These are phyloP conservation scores for Coemansia sp. DNA, from an alignment of 192 early-diverging fungal genomes.

Conservation along the genomic window DNA sequence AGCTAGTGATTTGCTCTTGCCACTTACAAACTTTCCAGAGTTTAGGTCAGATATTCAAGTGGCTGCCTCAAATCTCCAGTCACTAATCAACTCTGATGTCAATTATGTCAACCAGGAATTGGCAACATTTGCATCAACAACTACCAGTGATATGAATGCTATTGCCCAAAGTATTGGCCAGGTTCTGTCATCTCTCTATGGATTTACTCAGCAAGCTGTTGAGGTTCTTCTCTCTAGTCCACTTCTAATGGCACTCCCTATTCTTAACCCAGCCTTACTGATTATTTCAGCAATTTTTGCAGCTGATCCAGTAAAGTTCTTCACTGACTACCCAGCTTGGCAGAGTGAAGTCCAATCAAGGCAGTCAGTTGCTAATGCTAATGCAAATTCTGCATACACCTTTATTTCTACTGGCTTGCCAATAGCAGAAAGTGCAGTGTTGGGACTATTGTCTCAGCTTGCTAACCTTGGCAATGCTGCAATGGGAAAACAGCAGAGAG, in stretches of 20 bases:
- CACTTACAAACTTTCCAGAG: slow-evolving; percentile 35
- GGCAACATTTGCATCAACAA: slow-evolving; percentile 14
- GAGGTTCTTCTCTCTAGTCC: slow-evolving; percentile 34
- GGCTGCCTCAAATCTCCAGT: slow-evolving; percentile 17
- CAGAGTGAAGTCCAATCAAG: slow-evolving; percentile 27
- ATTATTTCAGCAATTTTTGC: slow-evolving; percentile 7
- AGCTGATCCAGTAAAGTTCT: slow-evolving; percentile 26
- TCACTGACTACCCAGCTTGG: slow-evolving; percentile 33
- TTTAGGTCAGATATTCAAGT: slow-evolving; percentile 16
- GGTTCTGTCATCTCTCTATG: slow-evolving; percentile 26
- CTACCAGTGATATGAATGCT: slow-evolving; percentile 11
- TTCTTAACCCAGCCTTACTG: slow-evolving; percentile 25
- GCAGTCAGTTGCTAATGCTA: slow-evolving; percentile 12
- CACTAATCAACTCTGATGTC: slow-evolving; percentile 17
- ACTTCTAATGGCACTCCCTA: slow-evolving; percentile 14
- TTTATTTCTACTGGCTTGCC: slow-evolving; percentile 38
- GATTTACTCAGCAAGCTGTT: slow-evolving; percentile 29
- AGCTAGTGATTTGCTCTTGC: slow-evolving; percentile 22
- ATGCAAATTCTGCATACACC: slow-evolving; percentile 25
- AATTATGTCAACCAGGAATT: slow-evolving; percentile 14
- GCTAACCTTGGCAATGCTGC: slow-evolving; percentile 14
- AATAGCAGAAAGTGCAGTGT: slow-evolving; percentile 14
- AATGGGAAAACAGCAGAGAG: neutral
- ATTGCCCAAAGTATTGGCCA: slow-evolving; percentile 10
- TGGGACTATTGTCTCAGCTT: slow-evolving; percentile 21